These are phyloP conservation scores for Paramicrosporidium saccamoebae DNA, from an alignment of 371 early-diverging fungal species.

Conservation along the genomic window DNA sequence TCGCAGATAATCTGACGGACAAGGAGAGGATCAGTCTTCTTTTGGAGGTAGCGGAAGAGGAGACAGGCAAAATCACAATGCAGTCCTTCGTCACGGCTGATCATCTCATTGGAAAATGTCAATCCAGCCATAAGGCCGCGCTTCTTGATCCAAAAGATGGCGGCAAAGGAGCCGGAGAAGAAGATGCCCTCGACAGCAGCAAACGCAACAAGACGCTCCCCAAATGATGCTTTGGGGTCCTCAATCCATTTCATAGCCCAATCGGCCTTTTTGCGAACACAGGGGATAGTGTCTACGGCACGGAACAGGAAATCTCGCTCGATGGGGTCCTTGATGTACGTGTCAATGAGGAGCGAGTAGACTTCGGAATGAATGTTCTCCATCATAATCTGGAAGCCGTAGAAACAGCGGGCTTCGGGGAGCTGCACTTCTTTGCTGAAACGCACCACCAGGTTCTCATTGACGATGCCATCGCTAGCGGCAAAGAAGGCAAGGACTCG, in stretches of 20 bases:
- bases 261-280: constrained; percentile 87
- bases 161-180: constrained; percentile 95
- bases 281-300: constrained; percentile 88
- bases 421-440: constrained; percentile 93
- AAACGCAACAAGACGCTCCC: constrained; percentile 88
- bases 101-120: constrained; percentile 96
- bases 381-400: constrained; percentile 99
- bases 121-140: constrained; percentile 97
- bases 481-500: constrained; percentile 98
- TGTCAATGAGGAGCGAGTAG: constrained; percentile 92
- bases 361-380: constrained; percentile 99
- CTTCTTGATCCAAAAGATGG: constrained; percentile 99
- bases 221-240: constrained; percentile 50
- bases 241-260: constrained; percentile 96
- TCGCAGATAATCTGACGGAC: constrained; percentile 52
- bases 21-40: constrained; percentile 31
- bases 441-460: constrained; percentile 88
- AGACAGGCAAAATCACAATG: constrained; percentile 98
- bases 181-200: constrained; percentile 99
- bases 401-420: constrained; percentile 93
- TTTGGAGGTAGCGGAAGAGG: constrained; percentile 48
- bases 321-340: constrained; percentile 69
- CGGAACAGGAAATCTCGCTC: constrained; percentile 76
- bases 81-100: constrained; percentile 97
- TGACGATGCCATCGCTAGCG: constrained; percentile 98